Percentiles rank a stretch among this genome's conserved stretches.
These are phyloP conservation scores for Thermochaetoides thermophila DNA, from an alignment of 495 filamentous ascomycete species.

Conservation along the genomic window DNA sequence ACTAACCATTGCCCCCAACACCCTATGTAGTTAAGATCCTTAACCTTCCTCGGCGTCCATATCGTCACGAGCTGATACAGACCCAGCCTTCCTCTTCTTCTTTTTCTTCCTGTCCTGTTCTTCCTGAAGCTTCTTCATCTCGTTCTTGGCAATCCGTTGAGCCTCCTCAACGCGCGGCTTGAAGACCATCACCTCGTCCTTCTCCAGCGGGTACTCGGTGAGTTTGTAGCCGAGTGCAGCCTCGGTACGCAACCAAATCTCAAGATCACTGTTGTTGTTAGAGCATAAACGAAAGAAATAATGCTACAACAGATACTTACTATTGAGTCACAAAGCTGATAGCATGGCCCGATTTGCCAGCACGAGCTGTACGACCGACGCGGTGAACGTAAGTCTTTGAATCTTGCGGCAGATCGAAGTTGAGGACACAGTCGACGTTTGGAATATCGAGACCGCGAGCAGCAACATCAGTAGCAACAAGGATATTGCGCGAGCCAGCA, in stretches of 20 bases:
- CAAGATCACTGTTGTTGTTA: constrained; percentile 43
- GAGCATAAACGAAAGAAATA: background rate
- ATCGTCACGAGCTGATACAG: constrained; percentile 32
- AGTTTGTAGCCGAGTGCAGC: constrained; percentile 63
- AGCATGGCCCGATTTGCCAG: constrained; percentile 73
- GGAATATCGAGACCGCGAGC: constrained; percentile 92
- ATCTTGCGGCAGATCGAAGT: constrained; percentile 69
- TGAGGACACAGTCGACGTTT: constrained; percentile 75
- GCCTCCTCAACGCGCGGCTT: constrained; percentile 68
- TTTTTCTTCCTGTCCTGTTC: constrained; percentile 50
- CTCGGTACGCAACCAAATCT: constrained; percentile 77
- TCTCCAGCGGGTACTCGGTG: constrained; percentile 45
- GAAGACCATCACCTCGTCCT: constrained; percentile 83
- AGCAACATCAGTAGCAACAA: constrained; percentile 93
- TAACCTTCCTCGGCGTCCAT: constrained; percentile 78
- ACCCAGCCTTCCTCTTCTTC: constrained; percentile 38
- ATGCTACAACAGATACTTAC: constrained; percentile 5
- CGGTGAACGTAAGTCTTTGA: constrained; percentile 92
- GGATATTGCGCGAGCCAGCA: constrained; percentile 56
- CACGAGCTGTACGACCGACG: constrained; percentile 84
- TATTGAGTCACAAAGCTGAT: constrained; percentile 80
- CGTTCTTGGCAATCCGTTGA: constrained; percentile 61
- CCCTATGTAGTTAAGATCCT: background rate
- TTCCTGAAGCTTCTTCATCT: constrained; percentile 76
- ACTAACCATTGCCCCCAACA: background rate